These are phyloP conservation scores for Staphylotrichum tortipilum DNA, from an alignment of 495 filamentous ascomycete species.

Conservation along the genomic window DNA sequence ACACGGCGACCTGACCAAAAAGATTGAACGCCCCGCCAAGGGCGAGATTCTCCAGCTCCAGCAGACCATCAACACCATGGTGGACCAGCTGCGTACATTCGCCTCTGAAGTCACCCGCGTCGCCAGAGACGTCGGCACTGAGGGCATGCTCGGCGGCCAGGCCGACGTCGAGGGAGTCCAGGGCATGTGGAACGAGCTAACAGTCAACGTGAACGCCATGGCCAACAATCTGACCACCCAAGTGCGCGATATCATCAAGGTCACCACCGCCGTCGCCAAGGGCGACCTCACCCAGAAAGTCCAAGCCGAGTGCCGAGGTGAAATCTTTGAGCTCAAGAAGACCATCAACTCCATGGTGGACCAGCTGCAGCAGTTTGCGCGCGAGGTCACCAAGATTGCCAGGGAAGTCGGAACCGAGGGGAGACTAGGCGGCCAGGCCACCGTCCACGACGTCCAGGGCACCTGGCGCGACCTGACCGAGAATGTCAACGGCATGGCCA, in stretches of 20 bases:
- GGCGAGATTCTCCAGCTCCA: constrained; percentile 95
- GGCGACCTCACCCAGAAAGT: constrained; percentile 97
- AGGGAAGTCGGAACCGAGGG: constrained; percentile 96
- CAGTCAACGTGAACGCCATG: constrained; percentile 97
- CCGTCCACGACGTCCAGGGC: constrained; percentile 93
- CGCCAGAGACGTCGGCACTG: constrained; percentile 91
- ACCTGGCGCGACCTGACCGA: constrained; percentile 97
- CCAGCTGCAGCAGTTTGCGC: constrained; percentile 90
- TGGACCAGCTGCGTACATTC: constrained; percentile 94
- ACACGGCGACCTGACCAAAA: constrained; percentile 90
- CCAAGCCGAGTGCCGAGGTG: constrained; percentile 90
- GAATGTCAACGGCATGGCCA: constrained; percentile 98
- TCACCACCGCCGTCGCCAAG: constrained; percentile 95
- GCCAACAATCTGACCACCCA: constrained; percentile 95
- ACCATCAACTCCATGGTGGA: constrained; percentile 99
- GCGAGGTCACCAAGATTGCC: constrained; percentile 96
- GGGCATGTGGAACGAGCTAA: constrained; percentile 91
- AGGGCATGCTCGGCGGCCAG: constrained; percentile 94
- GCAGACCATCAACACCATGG: constrained; percentile 98
- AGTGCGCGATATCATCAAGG: constrained; percentile 95
- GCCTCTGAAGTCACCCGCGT: constrained; percentile 95
- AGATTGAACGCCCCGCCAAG: constrained; percentile 87
- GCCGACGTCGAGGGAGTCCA: constrained; percentile 84
- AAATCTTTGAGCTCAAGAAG: constrained; percentile 89
- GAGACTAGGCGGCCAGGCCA: constrained; percentile 89